Evolutionary conservation across 2,329 filamentous ascomycete species (phyloP).

Genomic region (Apiospora pterosperma): DNA sequence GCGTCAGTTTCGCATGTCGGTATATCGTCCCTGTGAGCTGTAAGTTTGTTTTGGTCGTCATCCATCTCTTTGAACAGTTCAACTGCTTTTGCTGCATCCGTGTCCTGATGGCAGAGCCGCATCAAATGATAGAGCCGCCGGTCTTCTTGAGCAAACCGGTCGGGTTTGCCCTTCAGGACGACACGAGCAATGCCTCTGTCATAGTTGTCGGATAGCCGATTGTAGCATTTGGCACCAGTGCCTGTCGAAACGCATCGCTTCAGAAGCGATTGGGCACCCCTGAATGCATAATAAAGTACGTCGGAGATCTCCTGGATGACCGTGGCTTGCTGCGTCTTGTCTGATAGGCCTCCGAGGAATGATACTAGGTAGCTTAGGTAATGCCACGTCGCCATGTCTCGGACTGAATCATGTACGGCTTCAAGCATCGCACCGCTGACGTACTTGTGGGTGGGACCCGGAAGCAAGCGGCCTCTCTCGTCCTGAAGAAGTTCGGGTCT

Average conservation of each 20-base stretch:
- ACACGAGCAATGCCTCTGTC: slow-evolving; percentile 36
- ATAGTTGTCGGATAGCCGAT: slow-evolving; percentile 30
- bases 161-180: slow-evolving; percentile 37
- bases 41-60: slow-evolving; percentile 31
- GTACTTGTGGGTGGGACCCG: slow-evolving; percentile 36
- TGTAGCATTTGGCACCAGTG: slow-evolving; percentile 37
- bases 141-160: slow-evolving; percentile 32
- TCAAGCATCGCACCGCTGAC: slow-evolving; percentile 41
- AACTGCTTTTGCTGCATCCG: slow-evolving; percentile 29
- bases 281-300: slow-evolving; percentile 40
- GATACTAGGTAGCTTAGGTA: slow-evolving; percentile 36
- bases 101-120: slow-evolving; percentile 38
- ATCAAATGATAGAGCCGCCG: slow-evolving; percentile 41
- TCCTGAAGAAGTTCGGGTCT: slow-evolving; percentile 40
- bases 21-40: slow-evolving; percentile 30
- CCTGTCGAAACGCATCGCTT: slow-evolving; percentile 37
- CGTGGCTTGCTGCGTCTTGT: slow-evolving; percentile 28
- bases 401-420: slow-evolving; percentile 31
- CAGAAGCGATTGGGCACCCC: slow-evolving; percentile 32
- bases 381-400: slow-evolving; percentile 34
- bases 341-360: slow-evolving; percentile 21
- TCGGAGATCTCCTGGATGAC: slow-evolving; percentile 45
- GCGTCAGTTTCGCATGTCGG: slow-evolving; percentile 29
- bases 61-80: slow-evolving; percentile 39
- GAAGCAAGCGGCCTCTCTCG: slow-evolving; percentile 37